Base-by-base conservation (phyloP, 768 basidiomycete genomes). In the Suillus subalutaceus region DNA sequence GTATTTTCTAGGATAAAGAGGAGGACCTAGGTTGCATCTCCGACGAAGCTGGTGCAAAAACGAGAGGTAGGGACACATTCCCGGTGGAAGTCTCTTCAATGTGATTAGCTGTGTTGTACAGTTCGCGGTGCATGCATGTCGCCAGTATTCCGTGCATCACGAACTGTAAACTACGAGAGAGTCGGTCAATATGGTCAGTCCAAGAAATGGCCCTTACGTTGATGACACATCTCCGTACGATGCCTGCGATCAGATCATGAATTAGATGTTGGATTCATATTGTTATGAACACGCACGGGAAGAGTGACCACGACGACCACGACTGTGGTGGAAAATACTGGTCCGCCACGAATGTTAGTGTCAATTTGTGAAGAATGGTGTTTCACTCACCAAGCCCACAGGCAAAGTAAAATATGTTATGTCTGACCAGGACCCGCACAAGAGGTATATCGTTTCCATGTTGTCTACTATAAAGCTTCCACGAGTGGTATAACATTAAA, bases 1-100 rank as follows among this genome's bases (percentile, higher is more conserved):
- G 72, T 79, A 9, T 82, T 50, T n/a, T 59, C 37, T 38, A 38
- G 9, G 37, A 12, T 38, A 38, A 53, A 78, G 81, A 57, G 13
- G 16, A 15, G 6, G 13, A 13, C n/a, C 16, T 18, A 9, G 38
- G 23, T 58, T 15, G 37, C 56, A 4, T 37, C 12, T 57, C 37
- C 12, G 15, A 58, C 38, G 4, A 8, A 16, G 23, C 13, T 6
- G 2, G n/a, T 58, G 38, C 57, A 23, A 58, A 58, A 40, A 26
- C 13, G 26, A 58, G 13, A 16, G 9, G 37, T 40, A 55, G 32
- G 32, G 57, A 58, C 18, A 18, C 6, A 26, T 9, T 16, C 57
- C 38, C 38, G 0, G 5, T 15, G 57, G 4, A 58, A 40, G 38
- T 26, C 8, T 4, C 23, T 58, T 58, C 23, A 38, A 13, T 8